A percentile compares a stretch with the other conserved stretches of the same genome.
These are phyloP conservation scores for Haemoproteus tartakovskyi DNA, from an alignment of 169 alveolate genomes.

Conservation along the genomic window DNA sequence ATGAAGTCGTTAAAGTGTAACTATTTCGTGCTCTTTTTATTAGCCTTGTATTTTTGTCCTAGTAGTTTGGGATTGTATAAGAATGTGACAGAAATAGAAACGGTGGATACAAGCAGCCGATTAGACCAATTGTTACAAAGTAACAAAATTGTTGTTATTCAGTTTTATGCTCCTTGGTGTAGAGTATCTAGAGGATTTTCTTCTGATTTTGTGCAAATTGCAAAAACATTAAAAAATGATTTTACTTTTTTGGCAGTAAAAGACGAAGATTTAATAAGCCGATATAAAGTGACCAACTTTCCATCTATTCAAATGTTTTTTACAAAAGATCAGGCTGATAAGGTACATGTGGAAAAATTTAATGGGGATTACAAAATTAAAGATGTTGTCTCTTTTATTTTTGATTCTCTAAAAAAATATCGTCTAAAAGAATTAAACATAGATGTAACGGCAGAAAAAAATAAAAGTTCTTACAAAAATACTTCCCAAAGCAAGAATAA, in stretches of 20 bases:
- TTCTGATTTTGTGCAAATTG: constrained; percentile 67
- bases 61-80: constrained; percentile 5
- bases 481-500: constrained; percentile 44
- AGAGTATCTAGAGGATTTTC: constrained; percentile 68
- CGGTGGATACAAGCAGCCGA: constrained; percentile 42
- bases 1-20: too few species aligned
- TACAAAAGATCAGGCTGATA: constrained; percentile 51
- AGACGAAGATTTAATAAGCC: constrained; percentile 71
- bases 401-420: constrained; percentile 68
- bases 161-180: constrained; percentile 66
- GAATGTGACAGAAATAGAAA: constrained; percentile 65
- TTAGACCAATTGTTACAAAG: constrained; percentile 33
- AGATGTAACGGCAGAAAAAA: background rate
- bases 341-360: constrained; percentile 47
- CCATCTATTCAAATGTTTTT: constrained; percentile 89
- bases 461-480: constrained; percentile 57
- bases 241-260: constrained; percentile 77
- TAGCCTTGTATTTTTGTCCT: constrained; percentile 2
- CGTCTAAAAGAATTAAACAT: constrained; percentile 63
- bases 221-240: constrained; percentile 76
- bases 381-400: constrained; percentile 73
- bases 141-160: constrained; percentile 8
- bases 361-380: constrained; percentile 70
- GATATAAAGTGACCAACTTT: constrained; percentile 81
- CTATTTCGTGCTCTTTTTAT: too few species aligned